Percentiles rank a stretch among this genome's conserved stretches.
Evolutionary conservation across 139 green algal genomes (phyloP).

Genomic region (Pseudopediastrum boryanum): DNA sequence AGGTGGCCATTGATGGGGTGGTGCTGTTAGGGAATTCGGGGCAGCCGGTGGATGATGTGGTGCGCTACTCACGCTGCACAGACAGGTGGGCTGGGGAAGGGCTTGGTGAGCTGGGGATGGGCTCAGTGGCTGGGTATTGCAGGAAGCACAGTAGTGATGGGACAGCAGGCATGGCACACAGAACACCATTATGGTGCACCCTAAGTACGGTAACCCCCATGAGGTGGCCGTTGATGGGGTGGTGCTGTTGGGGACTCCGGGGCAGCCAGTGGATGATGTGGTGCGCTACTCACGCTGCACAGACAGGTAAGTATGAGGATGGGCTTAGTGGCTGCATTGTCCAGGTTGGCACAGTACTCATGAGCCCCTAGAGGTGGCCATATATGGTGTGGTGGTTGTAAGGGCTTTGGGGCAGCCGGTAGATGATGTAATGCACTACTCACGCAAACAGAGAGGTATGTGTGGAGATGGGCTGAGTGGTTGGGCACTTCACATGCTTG

Average conservation of each 20-base stretch:
- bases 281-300: constrained; percentile 52
- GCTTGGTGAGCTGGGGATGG: background rate
- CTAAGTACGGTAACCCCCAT: too few species aligned
- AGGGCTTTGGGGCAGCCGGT: constrained; percentile 94
- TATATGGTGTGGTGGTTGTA: constrained; percentile 84
- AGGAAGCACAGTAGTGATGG: too few species aligned
- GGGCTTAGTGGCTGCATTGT: too few species aligned
- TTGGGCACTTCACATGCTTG: background rate
- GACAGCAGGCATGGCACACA: too few species aligned
- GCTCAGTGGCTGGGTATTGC: background rate
- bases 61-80: constrained; percentile 49
- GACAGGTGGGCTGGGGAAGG: constrained; percentile 44
- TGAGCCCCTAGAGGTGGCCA: constrained; percentile 91
- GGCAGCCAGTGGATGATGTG: constrained; percentile 94
- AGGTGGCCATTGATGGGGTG: constrained; percentile 81
- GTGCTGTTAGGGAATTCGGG: constrained; percentile 90
- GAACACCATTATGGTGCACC: too few species aligned
- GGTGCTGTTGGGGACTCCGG: constrained; percentile 87
- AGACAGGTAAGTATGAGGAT: constrained; percentile 44
- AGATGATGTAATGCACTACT: constrained; percentile 83
- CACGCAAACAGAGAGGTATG: constrained; percentile 43
- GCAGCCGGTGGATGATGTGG: constrained; percentile 93
- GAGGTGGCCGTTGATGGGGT: constrained; percentile 82
- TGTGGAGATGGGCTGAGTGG: background rate
- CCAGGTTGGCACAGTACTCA: too few species aligned